Evolutionary conservation across 2,329 filamentous ascomycete genomes (phyloP).

Genomic region (Xylariaceae sp.): DNA sequence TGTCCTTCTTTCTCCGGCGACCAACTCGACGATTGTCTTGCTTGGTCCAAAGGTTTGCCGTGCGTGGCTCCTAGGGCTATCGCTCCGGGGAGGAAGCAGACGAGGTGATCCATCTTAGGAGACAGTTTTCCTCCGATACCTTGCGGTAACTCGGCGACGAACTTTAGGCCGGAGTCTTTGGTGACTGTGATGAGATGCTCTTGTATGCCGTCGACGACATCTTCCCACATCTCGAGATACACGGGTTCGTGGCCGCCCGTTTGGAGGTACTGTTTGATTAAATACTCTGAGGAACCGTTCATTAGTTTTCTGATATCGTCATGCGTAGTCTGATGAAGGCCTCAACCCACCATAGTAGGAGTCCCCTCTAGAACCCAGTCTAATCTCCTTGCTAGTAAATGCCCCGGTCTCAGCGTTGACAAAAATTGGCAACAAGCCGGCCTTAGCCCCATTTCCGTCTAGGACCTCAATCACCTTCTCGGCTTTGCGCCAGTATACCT

Average conservation of each 20-base stretch:
- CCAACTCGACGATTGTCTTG: constrained; percentile 70
- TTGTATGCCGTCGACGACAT: constrained; percentile 76
- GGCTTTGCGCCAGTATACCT: constrained; percentile 82
- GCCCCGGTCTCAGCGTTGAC: constrained; percentile 74
- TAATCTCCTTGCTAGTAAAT: constrained; percentile 80
- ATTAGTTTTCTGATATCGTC: neutral
- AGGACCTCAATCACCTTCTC: constrained; percentile 88
- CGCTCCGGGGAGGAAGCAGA: constrained; percentile 92
- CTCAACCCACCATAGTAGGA: constrained; percentile 70
- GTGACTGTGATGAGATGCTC: constrained; percentile 90
- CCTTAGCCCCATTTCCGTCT: constrained; percentile 71
- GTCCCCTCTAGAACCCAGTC: constrained; percentile 86
- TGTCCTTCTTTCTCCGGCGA: constrained; percentile 74
- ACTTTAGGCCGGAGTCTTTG: constrained; percentile 69
- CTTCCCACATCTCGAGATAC: constrained; percentile 87
- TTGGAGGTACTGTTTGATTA: constrained; percentile 95
- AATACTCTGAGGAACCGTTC: constrained; percentile 56
- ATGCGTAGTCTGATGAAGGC: no score
- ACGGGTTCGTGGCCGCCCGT: constrained; percentile 79
- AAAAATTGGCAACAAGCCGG: constrained; percentile 87
- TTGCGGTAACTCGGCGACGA: constrained; percentile 77
- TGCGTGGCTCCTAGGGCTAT: constrained; percentile 83
- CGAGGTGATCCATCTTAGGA: constrained; percentile 94
- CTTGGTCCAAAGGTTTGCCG: constrained; percentile 69
- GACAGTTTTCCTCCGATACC: constrained; percentile 66